A percentile compares a stretch with the other conserved stretches of the same genome.
phyloP scores from a whole-genome alignment of 208 protist genomes.

The Naegleria lovaniensis region DNA sequence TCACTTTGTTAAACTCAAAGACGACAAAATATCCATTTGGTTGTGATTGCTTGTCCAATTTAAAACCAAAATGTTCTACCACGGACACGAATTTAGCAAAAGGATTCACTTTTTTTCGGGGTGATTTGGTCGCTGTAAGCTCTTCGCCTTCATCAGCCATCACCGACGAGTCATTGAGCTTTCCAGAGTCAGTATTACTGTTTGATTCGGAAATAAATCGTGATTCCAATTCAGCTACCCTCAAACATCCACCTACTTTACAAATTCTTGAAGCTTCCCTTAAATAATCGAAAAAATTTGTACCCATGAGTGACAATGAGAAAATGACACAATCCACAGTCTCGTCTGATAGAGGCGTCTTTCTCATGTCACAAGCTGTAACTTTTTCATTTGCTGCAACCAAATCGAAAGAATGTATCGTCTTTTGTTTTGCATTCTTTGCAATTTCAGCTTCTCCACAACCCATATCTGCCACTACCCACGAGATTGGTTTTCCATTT shows the following conservation, averaged over 20 bases:
- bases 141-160: not conserved
- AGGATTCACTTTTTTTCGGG: not conserved
- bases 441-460: slow-evolving; percentile 61
- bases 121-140: not conserved
- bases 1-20: not conserved
- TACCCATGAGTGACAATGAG: slow-evolving; percentile 63
- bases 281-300: slow-evolving; percentile 58
- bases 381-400: slow-evolving; percentile 54
- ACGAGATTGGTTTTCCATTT: slow-evolving; percentile 16
- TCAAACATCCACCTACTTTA: slow-evolving; percentile 21
- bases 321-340: slow-evolving; percentile 57
- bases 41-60: not conserved
- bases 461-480: slow-evolving; percentile 56
- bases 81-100: not conserved
- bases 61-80: not conserved
- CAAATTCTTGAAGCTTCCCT: slow-evolving; percentile 52
- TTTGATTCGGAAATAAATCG: not conserved
- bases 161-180: not conserved
- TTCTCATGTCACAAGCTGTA: slow-evolving; percentile 53
- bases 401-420: slow-evolving; percentile 64
- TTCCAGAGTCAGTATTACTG: not conserved
- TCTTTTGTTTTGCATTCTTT: slow-evolving; percentile 32
- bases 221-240: not conserved
- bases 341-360: slow-evolving; percentile 46
- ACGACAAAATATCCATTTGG: not conserved